These are phyloP conservation scores for Tuber borchii DNA, from an alignment of 495 filamentous ascomycete genomes.

Conservation along the genomic window DNA sequence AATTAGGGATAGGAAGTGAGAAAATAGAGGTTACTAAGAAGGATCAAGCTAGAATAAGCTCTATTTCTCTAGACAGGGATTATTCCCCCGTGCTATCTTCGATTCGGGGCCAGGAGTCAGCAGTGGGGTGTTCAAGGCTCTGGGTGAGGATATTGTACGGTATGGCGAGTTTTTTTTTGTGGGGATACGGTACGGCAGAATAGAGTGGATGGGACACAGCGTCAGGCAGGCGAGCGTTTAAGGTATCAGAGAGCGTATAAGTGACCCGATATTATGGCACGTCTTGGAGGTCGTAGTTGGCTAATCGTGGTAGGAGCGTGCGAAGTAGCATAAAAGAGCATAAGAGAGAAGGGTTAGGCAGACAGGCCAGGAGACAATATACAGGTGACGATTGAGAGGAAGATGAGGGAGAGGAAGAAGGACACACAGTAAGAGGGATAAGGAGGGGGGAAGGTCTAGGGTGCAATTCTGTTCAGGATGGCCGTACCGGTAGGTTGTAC, in stretches of 20 bases:
- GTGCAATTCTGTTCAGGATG: neutral
- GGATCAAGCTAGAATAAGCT: neutral
- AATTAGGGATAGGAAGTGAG: neutral
- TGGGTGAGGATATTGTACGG: neutral
- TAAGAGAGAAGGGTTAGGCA: neutral
- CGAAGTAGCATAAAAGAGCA: neutral
- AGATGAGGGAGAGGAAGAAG: neutral
- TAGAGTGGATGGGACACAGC: slow-evolving; percentile 8
- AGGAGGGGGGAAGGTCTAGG: neutral
- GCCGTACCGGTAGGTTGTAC: neutral
- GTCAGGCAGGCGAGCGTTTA: slow-evolving; percentile 9
- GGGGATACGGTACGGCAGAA: neutral
- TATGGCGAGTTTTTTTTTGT: neutral
- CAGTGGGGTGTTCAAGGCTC: neutral
- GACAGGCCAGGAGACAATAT: neutral
- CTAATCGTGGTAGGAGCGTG: neutral
- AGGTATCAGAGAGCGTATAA: neutral
- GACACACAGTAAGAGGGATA: slow-evolving; percentile 8
- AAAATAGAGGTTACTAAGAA: neutral
- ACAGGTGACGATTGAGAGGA: neutral
- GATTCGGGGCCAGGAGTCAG: neutral
- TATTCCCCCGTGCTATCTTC: neutral
- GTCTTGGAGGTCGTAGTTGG: neutral
- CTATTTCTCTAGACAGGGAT: neutral
- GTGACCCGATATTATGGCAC: neutral